phyloP scores from a whole-genome alignment of 148 eudicot species.

The Rhododendron henanense region DNA sequence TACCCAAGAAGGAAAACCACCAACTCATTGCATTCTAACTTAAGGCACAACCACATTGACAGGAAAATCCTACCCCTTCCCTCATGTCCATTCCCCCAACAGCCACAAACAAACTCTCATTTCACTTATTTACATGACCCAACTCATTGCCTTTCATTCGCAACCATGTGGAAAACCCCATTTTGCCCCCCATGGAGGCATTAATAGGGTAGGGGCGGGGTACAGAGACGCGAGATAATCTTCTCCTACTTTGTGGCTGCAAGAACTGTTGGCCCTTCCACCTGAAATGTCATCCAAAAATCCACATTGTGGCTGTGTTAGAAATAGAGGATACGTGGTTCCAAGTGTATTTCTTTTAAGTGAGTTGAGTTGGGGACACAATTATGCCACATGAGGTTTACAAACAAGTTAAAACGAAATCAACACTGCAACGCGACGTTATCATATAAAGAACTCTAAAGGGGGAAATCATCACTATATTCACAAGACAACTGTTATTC shows the following conservation, averaged over 20 bases:
- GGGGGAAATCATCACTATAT: background rate
- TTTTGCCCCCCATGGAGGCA: background rate
- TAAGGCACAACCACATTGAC: background rate
- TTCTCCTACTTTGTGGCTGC: constrained; percentile 61
- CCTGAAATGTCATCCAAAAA: constrained; percentile 47
- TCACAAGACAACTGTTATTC: background rate
- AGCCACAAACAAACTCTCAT: background rate
- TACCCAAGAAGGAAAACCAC: background rate
- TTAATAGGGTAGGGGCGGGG: background rate
- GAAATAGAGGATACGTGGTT: background rate
- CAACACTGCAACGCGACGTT: background rate
- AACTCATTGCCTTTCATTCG: constrained; percentile 9
- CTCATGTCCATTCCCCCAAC: background rate
- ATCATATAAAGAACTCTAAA: background rate
- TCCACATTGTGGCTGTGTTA: background rate
- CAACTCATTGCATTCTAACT: background rate
- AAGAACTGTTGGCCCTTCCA: constrained; percentile 72
- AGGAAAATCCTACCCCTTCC: background rate
- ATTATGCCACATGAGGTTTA: background rate
- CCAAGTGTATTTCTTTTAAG: background rate
- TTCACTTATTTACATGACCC: constrained; percentile 9
- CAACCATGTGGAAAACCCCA: constrained; percentile 2
- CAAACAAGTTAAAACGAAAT: background rate
- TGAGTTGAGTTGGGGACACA: background rate
- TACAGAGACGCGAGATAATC: background rate